Conservation (phyloP, 805 yeast genomes). For the Teunomyces atbi region DNA sequence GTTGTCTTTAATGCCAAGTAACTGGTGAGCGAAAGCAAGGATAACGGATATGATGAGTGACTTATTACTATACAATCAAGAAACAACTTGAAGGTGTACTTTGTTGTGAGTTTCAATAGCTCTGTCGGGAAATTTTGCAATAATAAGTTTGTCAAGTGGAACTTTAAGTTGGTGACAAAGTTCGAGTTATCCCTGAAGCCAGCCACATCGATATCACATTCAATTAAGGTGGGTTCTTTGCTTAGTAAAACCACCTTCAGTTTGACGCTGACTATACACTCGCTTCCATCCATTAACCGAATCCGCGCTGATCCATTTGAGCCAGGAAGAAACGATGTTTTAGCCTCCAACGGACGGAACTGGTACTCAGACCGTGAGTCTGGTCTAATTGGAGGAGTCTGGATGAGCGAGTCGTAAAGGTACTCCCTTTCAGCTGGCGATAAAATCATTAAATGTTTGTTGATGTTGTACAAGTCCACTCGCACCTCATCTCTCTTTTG, state of each 20-base stretch:
- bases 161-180: conserved; percentile 60
- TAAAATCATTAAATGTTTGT: conserved; percentile 47
- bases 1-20: conserved; percentile 83
- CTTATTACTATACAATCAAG: conserved; percentile 81
- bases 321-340: conserved; percentile 74
- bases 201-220: conserved; percentile 77
- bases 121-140: conserved; percentile 51
- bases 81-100: conserved; percentile 71
- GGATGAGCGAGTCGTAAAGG: conserved; percentile 66
- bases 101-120: conserved; percentile 62
- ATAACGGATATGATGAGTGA: conserved; percentile 75
- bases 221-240: conserved; percentile 50
- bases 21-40: conserved; percentile 73
- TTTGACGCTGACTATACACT: conserved; percentile 89
- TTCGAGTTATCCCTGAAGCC: conserved; percentile 80
- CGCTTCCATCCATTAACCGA: conserved; percentile 84
- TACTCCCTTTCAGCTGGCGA: conserved; percentile 78
- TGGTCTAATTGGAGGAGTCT: conserved; percentile 67
- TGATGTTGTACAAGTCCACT: neutral
- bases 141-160: conserved; percentile 56
- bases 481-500: conserved; percentile 1
- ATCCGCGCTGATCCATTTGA: conserved; percentile 93
- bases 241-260: conserved; percentile 63
- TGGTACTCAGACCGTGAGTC: conserved; percentile 77
- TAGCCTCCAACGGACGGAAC: conserved; percentile 83